Conservation (phyloP, 768 basidiomycete species). For the Guyanaporus albipodus region DNA sequence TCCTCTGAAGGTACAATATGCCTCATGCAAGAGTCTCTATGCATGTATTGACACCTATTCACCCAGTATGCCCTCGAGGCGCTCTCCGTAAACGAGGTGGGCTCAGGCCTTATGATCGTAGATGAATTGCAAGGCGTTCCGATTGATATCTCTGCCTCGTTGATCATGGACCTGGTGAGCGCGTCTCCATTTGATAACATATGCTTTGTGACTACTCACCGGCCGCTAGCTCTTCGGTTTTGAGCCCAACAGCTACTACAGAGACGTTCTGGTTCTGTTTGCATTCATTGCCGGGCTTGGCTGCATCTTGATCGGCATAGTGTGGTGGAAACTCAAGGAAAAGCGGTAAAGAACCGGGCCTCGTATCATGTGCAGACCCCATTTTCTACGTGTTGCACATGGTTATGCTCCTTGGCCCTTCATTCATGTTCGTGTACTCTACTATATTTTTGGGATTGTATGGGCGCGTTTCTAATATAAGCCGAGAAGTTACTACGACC, state of each 20-base stretch:
- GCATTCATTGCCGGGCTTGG: constrained; percentile 83
- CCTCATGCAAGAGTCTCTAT: not conserved
- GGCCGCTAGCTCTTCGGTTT: constrained; percentile 77
- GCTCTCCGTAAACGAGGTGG: constrained; percentile 87
- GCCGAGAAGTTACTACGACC: no score
- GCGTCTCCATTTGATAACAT: not conserved
- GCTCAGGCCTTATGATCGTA: constrained; percentile 78
- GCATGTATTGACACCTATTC: not conserved
- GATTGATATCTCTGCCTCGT: constrained; percentile 68
- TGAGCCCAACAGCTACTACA: constrained; percentile 73
- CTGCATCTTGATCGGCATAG: constrained; percentile 63
- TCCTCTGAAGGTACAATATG: constrained; percentile 55
- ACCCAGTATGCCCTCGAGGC: constrained; percentile 69
- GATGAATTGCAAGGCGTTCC: constrained; percentile 81
- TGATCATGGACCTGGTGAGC: constrained; percentile 83
- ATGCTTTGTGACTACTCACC: not conserved
- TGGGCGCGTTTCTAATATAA: no score
- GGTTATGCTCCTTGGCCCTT: no score
- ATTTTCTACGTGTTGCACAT: no score
- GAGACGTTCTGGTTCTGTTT: constrained; percentile 84
- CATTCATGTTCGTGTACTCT: no score
- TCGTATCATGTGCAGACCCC: no score
- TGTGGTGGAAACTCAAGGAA: constrained; percentile 78
- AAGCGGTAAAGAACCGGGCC: constrained; percentile 63
- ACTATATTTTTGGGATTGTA: no score